A percentile compares a stretch with the other conserved stretches of the same genome.
Evolutionary conservation across 2,329 filamentous ascomycete species (phyloP).

Genomic region (Claviceps sp.): DNA sequence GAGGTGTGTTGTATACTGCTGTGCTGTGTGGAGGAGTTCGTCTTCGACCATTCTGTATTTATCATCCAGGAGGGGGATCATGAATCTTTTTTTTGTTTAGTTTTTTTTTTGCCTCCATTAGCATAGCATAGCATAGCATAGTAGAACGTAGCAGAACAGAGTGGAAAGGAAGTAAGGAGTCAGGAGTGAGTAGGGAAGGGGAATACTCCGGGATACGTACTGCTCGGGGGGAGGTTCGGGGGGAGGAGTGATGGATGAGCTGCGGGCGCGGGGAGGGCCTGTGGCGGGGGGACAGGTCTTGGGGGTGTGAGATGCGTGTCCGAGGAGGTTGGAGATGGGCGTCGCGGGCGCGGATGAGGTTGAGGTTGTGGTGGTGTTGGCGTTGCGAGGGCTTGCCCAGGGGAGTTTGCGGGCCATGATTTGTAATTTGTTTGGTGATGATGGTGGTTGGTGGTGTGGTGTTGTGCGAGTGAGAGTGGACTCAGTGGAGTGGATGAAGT

Average conservation of each 20-base stretch:
- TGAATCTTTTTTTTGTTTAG: conserved; percentile 30
- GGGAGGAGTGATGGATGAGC: too few relatives aligned
- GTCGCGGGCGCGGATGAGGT: not conserved
- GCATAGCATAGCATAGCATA: not conserved
- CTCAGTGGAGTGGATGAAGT: too few relatives aligned
- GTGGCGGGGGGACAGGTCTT: too few relatives aligned
- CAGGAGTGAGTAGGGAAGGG: too few relatives aligned
- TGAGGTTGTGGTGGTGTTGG: not conserved
- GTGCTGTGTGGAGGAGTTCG: conserved; percentile 55
- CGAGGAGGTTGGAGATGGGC: not conserved
- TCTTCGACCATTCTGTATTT: conserved; percentile 75
- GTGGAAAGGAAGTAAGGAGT: too few relatives aligned
- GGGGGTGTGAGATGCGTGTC: too few relatives aligned
- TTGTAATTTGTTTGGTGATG: not conserved
- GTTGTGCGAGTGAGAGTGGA: not conserved
- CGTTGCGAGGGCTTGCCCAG: conserved; percentile 1
- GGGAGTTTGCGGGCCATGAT: conserved; percentile 6
- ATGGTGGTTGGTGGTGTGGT: not conserved
- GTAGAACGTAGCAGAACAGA: too few relatives aligned
- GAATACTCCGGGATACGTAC: not conserved
- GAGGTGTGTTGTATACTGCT: conserved; percentile 58
- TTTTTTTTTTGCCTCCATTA: not conserved
- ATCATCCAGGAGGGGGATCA: conserved; percentile 57
- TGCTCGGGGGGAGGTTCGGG: not conserved
- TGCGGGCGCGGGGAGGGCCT: too few relatives aligned